Conservation (phyloP, 495 filamentous ascomycete genomes). For the Hypoxylon cercidicola region DNA sequence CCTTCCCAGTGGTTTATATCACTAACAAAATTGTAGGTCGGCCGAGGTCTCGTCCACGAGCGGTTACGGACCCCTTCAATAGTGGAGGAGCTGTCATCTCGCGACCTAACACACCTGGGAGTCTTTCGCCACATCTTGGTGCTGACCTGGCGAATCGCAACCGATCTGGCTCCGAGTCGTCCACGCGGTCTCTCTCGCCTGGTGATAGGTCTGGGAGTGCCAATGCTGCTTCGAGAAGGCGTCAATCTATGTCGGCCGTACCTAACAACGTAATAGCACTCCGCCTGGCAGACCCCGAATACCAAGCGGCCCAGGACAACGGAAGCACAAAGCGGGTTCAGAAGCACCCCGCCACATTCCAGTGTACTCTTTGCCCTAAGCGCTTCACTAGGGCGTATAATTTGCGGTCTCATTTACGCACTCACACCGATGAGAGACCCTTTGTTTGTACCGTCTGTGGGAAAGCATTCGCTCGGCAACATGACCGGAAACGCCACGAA, state of each 20-base stretch:
- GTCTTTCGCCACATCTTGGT: conserved; percentile 57
- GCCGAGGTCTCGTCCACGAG: conserved; percentile 67
- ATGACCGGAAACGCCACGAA: conserved; percentile 92
- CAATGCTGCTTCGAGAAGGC: conserved; percentile 72
- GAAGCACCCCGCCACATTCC: conserved; percentile 94
- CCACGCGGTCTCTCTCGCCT: conserved; percentile 75
- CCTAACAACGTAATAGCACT: conserved; percentile 92
- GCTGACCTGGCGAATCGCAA: conserved; percentile 57
- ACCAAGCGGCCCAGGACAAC: conserved; percentile 72
- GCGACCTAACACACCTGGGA: conserved; percentile 52
- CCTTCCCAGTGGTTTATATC: not conserved
- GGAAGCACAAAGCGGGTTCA: conserved; percentile 78
- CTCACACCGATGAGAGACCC: conserved; percentile 90
- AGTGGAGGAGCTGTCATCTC: conserved; percentile 52
- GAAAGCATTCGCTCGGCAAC: conserved; percentile 95
- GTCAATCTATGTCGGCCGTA: conserved; percentile 89
- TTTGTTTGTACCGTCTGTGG: conserved; percentile 97
- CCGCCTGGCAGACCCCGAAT: conserved; percentile 87
- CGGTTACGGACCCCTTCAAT: conserved; percentile 79
- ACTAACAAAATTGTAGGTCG: conserved; percentile 48
- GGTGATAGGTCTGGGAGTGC: conserved; percentile 65
- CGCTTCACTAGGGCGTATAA: conserved; percentile 91
- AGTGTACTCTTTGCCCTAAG: conserved; percentile 86
- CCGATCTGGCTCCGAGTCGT: conserved; percentile 54
- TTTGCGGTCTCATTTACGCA: conserved; percentile 88